Evolutionary conservation across 371 early-diverging fungal species (phyloP).

Genomic region (Entomophthora muscae): DNA sequence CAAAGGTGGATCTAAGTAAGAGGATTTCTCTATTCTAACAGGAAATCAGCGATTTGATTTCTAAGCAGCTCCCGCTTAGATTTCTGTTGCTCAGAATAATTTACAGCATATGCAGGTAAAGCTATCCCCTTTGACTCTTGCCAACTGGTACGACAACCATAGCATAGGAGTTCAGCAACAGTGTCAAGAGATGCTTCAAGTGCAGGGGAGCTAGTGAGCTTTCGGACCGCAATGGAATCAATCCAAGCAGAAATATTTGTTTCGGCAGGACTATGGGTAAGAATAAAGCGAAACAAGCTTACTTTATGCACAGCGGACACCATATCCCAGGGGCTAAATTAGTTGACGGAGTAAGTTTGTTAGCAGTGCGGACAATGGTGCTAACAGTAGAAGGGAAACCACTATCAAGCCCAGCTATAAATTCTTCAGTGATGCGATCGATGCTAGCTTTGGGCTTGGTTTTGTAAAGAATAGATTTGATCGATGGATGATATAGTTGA

Average conservation of each 20-base stretch:
- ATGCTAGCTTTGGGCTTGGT: conserved; percentile 29
- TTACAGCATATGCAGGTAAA: no score
- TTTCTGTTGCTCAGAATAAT: no score
- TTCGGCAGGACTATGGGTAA: neutral
- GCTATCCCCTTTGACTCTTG: no score
- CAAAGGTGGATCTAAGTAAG: no score
- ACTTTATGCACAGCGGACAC: conserved; percentile 38
- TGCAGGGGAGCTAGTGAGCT: no score
- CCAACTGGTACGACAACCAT: conserved; percentile 35
- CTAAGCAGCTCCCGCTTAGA: no score
- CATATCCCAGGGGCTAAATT: conserved; percentile 19
- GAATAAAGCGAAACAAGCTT: conserved; percentile 9
- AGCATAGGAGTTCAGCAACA: conserved; percentile 19
- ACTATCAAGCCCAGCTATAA: conserved; percentile 55
- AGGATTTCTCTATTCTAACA: no score
- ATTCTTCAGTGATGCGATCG: conserved; percentile 52
- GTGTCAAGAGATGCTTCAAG: no score
- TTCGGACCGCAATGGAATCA: neutral
- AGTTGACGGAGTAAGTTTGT: conserved; percentile 38
- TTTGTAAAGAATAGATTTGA: conserved; percentile 21
- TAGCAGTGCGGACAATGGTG: conserved; percentile 67
- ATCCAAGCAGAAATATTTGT: conserved; percentile 1
- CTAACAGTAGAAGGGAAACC: conserved; percentile 77
- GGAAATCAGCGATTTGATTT: no score
- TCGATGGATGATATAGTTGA: conserved; percentile 25